Base-by-base conservation (phyloP, 371 early-diverging fungal species). In the Mortierella sp. region DNA sequence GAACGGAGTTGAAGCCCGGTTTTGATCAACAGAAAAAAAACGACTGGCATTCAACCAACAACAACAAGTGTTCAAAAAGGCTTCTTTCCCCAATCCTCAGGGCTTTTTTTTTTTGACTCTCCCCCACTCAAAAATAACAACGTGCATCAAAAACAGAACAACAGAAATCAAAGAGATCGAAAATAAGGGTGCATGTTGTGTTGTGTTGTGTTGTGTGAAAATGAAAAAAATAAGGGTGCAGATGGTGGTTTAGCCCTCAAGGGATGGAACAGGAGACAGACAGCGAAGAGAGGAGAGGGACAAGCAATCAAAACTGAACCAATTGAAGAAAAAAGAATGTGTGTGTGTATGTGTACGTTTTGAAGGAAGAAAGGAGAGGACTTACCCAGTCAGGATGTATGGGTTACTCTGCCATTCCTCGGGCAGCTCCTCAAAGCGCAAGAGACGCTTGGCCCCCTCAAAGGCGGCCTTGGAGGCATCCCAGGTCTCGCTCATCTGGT, bases 381-480 rank as follows among this genome's bases (percentile, higher is more conserved):
- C 84, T 79, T 83, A 83, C 84, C 84, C 84, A 9, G 84, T 83
- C 44, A 79, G 68, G 70, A 93, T 89, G 73, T 90, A 92, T 73
- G 91, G 89, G 48, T 93, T 93, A 70, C 91, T 91, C 77, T 90
- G 90, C 90, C 93, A 90, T 79, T 90, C 91, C 58, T 83, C 85
- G 2, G 93, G 93, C 37, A 93, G 66, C 58, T 93, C 93, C 50
- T 93, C 91, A 64, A 92, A 87, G 4, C 86, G 68, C 9, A 93
- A 72, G 26, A 93, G 70, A 9, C 93, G 89, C 53, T 90, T 88
- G 16, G 92, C 89, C 19, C 92, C 93, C 1, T 89, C 86, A 48
- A 90, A 84, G 9, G 91, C 87, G 0, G 93, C 92, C 73, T 89
- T 90, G 53, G 92, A 89, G 0, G 87, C 87, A 68, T 90, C 90